Evolutionary conservation across 208 protist species (phyloP).

Genomic region (Trypanosomatidae sp.): DNA sequence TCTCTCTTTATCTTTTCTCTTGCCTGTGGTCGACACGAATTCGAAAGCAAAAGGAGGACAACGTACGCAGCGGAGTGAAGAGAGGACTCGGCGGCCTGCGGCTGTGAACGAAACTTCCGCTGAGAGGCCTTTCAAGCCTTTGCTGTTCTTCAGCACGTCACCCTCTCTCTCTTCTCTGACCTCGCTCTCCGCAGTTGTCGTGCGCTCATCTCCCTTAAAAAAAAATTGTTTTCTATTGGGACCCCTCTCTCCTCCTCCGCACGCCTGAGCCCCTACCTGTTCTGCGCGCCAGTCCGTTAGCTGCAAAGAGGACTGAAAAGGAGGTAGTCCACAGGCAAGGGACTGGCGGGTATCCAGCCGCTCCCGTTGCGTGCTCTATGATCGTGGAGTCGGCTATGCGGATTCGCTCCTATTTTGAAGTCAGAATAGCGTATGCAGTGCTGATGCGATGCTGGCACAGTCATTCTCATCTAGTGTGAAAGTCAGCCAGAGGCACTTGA

Average conservation of each 20-base stretch:
- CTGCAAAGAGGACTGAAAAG: background rate
- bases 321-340: background rate
- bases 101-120: background rate
- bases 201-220: background rate
- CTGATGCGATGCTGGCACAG: background rate
- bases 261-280: background rate
- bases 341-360: background rate
- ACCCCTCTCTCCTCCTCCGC: background rate
- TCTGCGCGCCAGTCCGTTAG: too few relatives aligned
- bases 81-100: background rate
- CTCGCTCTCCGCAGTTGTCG: background rate
- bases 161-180: background rate
- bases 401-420: background rate
- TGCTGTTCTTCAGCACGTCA: background rate
- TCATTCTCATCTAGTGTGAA: background rate
- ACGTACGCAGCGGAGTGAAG: background rate
- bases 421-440: background rate
- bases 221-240: background rate
- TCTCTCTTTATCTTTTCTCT: background rate
- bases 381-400: background rate
- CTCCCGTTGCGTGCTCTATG: background rate
- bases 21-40: background rate
- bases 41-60: background rate
- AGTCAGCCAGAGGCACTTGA: background rate
- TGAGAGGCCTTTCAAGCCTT: background rate